Conservation (phyloP, 352 stramenopile genomes). For the Phytophthora rubi region DNA sequence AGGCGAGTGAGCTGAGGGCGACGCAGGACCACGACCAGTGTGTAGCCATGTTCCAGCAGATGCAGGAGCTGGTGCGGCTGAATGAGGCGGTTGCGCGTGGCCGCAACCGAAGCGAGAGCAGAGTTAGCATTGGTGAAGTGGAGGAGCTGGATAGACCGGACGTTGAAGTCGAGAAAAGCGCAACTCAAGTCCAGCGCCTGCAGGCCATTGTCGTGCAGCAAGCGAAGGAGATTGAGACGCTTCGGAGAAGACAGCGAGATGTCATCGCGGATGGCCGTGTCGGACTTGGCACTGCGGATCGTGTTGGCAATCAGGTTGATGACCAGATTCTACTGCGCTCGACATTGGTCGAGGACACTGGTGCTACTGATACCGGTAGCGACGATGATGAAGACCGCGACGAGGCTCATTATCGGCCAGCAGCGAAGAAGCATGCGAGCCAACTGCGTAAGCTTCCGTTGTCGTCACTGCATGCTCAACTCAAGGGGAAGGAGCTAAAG, state of each 20-base stretch:
- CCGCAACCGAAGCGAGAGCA: not conserved
- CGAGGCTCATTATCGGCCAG: not conserved
- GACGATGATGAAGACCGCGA: not conserved
- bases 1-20: constrained; percentile 32
- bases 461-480: constrained; percentile 48
- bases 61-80: constrained; percentile 50
- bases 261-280: constrained; percentile 6
- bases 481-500: constrained; percentile 43
- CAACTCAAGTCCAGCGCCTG: constrained; percentile 25
- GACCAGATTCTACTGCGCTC: not conserved
- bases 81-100: constrained; percentile 32
- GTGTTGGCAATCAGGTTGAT: constrained; percentile 11
- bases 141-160: not conserved
- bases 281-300: not conserved
- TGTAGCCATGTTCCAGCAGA: constrained; percentile 49
- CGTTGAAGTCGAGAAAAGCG: not conserved
- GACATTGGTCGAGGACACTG: not conserved
- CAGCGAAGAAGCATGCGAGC: constrained; percentile 6
- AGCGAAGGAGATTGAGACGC: constrained; percentile 36
- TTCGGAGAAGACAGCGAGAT: constrained; percentile 28
- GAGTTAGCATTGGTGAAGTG: not conserved
- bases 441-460: constrained; percentile 40
- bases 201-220: constrained; percentile 52
- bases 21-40: constrained; percentile 45
- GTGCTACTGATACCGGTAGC: not conserved